Evolutionary conservation across 2,329 filamentous ascomycete species (phyloP).

Genomic region (Cercospora zeae-maydis): DNA sequence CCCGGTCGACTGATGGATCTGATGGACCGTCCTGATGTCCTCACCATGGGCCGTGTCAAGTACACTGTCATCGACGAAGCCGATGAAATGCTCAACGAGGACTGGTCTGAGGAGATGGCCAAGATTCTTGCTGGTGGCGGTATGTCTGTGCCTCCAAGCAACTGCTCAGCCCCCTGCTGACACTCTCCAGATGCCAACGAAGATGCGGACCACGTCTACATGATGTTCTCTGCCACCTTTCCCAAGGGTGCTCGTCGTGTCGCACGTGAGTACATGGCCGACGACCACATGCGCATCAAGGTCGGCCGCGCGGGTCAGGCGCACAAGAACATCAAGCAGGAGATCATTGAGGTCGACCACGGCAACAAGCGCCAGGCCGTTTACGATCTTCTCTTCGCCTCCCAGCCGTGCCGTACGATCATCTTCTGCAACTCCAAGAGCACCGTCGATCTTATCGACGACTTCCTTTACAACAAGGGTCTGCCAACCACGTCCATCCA

Average conservation of each 20-base stretch:
- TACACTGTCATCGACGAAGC: slow-evolving; percentile 89
- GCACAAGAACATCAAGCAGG: slow-evolving; percentile 77
- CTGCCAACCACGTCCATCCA: slow-evolving; percentile 88
- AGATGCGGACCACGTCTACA: slow-evolving; percentile 63
- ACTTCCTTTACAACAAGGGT: slow-evolving; percentile 72
- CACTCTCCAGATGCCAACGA: slow-evolving; percentile 64
- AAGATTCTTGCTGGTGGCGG: slow-evolving; percentile 77
- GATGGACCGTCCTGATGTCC: slow-evolving; percentile 64
- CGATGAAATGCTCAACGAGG: slow-evolving; percentile 76
- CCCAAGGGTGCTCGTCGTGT: slow-evolving; percentile 73
- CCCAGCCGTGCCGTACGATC: slow-evolving; percentile 72
- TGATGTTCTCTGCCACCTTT: slow-evolving; percentile 96
- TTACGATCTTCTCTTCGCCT: slow-evolving; percentile 66
- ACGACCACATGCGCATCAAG: slow-evolving; percentile 72
- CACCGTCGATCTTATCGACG: slow-evolving; percentile 78
- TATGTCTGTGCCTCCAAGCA: slow-evolving; percentile 45
- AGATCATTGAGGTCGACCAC: slow-evolving; percentile 63
- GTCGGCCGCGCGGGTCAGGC: slow-evolving; percentile 78
- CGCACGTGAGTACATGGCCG: slow-evolving; percentile 70
- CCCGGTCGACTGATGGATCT: slow-evolving; percentile 84
- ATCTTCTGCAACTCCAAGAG: slow-evolving; percentile 85
- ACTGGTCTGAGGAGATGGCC: slow-evolving; percentile 74
- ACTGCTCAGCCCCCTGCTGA: slow-evolving; percentile 17
- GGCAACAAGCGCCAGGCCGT: slow-evolving; percentile 66
- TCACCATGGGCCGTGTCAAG: slow-evolving; percentile 72